Percentiles rank a stretch among this genome's conserved stretches.
Conservation (phyloP, 768 basidiomycete species). For the Suillus subalutaceus region DNA sequence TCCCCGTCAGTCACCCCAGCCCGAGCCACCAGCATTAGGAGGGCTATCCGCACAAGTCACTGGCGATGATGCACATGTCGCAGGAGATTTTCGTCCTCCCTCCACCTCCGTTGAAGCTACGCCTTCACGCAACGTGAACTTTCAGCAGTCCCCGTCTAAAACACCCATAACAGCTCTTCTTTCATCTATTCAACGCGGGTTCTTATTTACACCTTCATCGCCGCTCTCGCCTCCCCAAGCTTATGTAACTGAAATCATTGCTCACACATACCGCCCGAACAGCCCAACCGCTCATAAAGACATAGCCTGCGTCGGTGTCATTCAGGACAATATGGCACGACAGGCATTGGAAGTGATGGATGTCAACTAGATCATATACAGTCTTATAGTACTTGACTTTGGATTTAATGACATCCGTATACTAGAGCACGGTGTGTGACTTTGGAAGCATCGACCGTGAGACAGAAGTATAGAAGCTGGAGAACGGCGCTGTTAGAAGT, state of each 20-base stretch:
- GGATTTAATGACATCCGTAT: not conserved
- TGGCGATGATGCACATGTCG: not conserved
- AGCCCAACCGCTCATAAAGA: not conserved
- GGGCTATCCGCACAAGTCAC: not conserved
- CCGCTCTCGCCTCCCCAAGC: constrained; percentile 61
- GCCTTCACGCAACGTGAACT: not conserved
- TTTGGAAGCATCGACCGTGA: too few relatives aligned
- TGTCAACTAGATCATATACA: not conserved
- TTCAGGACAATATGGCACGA: not conserved
- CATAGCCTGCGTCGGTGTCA: not conserved
- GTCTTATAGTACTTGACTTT: not conserved
- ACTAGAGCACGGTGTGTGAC: not conserved
- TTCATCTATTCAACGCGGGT: constrained; percentile 65
- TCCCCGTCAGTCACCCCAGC: not conserved
- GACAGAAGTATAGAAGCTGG: too few relatives aligned
- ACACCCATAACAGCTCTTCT: constrained; percentile 72
- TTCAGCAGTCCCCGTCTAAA: constrained; percentile 30
- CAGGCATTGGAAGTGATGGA: constrained; percentile 1
- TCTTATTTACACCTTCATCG: constrained; percentile 64
- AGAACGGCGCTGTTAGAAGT: too few relatives aligned
- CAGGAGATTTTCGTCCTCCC: constrained; percentile 1
- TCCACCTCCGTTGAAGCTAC: not conserved
- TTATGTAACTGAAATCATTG: constrained; percentile 29
- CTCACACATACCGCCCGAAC: not conserved
- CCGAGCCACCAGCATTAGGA: not conserved